Conservation (phyloP, 768 basidiomycete genomes). For the Exsudoporus frostii region DNA sequence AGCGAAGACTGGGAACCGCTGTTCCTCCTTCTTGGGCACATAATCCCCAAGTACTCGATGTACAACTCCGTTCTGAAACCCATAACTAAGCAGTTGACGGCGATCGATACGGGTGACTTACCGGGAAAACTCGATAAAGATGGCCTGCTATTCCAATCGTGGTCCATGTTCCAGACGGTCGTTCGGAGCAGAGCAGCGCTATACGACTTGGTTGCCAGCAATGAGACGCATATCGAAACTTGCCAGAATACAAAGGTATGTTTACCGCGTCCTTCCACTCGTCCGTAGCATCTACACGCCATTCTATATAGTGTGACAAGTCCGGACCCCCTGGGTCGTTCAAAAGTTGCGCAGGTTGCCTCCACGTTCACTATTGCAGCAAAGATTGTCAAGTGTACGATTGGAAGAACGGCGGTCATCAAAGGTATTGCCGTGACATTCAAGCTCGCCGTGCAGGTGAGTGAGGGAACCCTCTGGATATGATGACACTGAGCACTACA, state of each 20-base stretch:
- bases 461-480: not conserved
- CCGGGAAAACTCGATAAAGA: constrained; percentile 13
- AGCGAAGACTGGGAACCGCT: constrained; percentile 31
- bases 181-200: constrained; percentile 16
- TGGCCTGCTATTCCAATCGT: constrained; percentile 16
- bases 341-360: constrained; percentile 28
- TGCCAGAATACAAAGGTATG: constrained; percentile 28
- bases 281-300: not conserved
- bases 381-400: constrained; percentile 31
- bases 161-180: constrained; percentile 20
- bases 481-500: not conserved
- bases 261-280: not conserved
- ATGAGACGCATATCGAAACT: constrained; percentile 17
- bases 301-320: constrained; percentile 19
- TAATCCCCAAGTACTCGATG: constrained; percentile 29
- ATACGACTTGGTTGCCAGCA: constrained; percentile 1
- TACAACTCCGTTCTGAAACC: constrained; percentile 19
- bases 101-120: constrained; percentile 13
- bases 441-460: constrained; percentile 25
- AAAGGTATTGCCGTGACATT: constrained; percentile 25
- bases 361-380: constrained; percentile 30
- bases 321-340: constrained; percentile 25
- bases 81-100: constrained; percentile 12
- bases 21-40: constrained; percentile 19
- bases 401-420: constrained; percentile 29